These are phyloP conservation scores for Cucurbita pepo DNA, from an alignment of 306 rosid genomes.

Conservation along the genomic window DNA sequence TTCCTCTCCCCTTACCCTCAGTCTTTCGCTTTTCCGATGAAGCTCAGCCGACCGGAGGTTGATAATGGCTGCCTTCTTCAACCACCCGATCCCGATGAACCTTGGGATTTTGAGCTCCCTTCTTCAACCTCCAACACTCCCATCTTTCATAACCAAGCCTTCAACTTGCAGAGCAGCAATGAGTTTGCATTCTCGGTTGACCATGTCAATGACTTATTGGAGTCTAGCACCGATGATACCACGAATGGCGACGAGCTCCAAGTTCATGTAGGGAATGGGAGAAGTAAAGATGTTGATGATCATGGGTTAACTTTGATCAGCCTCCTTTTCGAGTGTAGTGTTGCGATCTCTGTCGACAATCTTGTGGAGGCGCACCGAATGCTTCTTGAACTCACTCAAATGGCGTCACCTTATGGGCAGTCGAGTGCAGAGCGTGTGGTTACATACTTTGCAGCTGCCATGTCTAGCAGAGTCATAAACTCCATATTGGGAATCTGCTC, in stretches of 20 bases:
- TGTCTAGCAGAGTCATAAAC: constrained; percentile 57
- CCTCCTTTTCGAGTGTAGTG: constrained; percentile 64
- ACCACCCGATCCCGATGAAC: constrained; percentile 37
- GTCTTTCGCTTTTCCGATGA: constrained; percentile 16
- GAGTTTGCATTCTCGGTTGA: constrained; percentile 59
- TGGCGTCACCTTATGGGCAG: constrained; percentile 54
- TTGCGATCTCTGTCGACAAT: constrained; percentile 64
- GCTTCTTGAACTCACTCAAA: constrained; percentile 55
- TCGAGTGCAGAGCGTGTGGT: constrained; percentile 74
- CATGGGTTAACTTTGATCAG: constrained; percentile 44
- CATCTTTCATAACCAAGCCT: constrained; percentile 13
- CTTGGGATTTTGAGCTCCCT: constrained; percentile 28
- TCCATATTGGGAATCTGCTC: constrained; percentile 48
- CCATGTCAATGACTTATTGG: constrained; percentile 39
- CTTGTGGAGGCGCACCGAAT: constrained; percentile 52
- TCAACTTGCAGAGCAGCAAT: constrained; percentile 24
- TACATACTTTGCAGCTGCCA: constrained; percentile 64
- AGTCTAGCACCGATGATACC: constrained; percentile 12
- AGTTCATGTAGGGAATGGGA: constrained; percentile 18
- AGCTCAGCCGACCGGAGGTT: constrained; percentile 33
- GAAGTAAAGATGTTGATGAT: constrained; percentile 11
- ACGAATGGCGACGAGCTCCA: constrained; percentile 10
- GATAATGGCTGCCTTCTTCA: constrained; percentile 27
- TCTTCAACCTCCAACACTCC: constrained; percentile 21
- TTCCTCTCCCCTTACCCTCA: not conserved